A percentile compares a stretch with the other conserved stretches of the same genome.
Conservation (phyloP, 768 basidiomycete species). For the Dentipellis fragilis region DNA sequence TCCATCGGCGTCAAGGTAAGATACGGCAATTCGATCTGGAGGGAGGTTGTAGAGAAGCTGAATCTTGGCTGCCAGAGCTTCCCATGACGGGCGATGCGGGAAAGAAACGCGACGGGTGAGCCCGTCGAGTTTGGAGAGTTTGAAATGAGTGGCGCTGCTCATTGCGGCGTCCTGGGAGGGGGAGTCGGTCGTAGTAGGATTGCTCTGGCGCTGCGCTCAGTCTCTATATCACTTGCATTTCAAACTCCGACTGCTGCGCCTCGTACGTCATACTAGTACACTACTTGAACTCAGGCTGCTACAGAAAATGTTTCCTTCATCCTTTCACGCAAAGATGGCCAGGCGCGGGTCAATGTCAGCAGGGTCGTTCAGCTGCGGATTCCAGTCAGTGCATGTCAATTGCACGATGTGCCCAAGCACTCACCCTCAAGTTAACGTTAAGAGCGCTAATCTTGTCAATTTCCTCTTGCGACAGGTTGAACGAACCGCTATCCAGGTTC, state of each 20-base stretch:
- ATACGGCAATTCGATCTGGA: constrained; percentile 47
- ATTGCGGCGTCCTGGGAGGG: constrained; percentile 16
- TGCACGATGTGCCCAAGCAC: constrained; percentile 14
- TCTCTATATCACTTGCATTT: constrained; percentile 2
- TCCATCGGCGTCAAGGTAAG: constrained; percentile 62
- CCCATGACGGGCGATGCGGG: constrained; percentile 42
- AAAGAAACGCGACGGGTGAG: constrained; percentile 55
- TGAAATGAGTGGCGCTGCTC: constrained; percentile 51
- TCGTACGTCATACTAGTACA: neutral
- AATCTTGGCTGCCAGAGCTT: constrained; percentile 44
- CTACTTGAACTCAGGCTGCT: neutral
- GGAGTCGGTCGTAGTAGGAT: neutral
- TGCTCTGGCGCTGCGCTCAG: neutral
- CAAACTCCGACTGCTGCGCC: constrained; percentile 12
- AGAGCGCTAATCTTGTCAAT: constrained; percentile 45
- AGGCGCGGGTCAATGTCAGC: constrained; percentile 54
- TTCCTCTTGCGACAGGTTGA: constrained; percentile 48
- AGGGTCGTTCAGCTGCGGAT: constrained; percentile 57
- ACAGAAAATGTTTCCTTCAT: neutral
- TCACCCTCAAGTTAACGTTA: constrained; percentile 54
- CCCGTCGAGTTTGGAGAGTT: constrained; percentile 40
- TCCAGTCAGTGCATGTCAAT: constrained; percentile 4
- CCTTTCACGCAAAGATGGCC: constrained; percentile 56
- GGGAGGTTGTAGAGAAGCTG: constrained; percentile 48
- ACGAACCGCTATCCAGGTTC: constrained; percentile 37